Conservation (phyloP, 257 asterid species). For the Solanum neorickii region DNA sequence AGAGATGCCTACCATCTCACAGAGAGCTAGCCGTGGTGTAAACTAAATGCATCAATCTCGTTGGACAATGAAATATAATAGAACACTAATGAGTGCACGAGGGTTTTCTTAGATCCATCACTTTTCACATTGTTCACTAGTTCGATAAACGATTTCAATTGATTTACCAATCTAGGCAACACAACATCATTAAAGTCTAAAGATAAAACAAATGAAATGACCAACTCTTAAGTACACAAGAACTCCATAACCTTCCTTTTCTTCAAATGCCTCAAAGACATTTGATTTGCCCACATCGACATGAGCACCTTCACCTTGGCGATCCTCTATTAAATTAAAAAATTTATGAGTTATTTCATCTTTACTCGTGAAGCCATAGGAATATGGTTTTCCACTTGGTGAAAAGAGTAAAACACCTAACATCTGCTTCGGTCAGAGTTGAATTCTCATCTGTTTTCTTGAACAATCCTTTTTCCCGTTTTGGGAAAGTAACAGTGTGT, state of each 20-base stretch:
- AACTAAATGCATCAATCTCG: neutral
- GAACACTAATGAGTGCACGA: neutral
- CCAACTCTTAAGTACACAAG: too few relatives aligned
- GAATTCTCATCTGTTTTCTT: neutral
- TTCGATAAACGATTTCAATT: neutral
- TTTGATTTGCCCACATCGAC: neutral
- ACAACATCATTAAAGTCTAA: neutral
- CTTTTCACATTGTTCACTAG: neutral
- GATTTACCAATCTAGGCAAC: neutral
- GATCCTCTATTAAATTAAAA: neutral
- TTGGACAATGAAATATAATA: neutral
- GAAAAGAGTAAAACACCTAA: neutral
- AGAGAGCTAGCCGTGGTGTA: neutral
- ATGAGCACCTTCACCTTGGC: neutral
- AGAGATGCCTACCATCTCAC: neutral
- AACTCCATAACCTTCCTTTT: too few relatives aligned
- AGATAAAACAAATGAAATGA: too few relatives aligned
- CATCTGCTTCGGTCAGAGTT: neutral
- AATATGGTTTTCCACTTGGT: neutral
- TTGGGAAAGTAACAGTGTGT: neutral
- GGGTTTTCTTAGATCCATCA: neutral
- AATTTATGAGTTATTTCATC: neutral
- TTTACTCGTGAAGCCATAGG: neutral
- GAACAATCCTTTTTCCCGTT: neutral
- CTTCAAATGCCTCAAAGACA: neutral